Evolutionary conservation across 1,284 basidiomycete genomes (phyloP).

Genomic region (Lentinula novae-zelandiae): DNA sequence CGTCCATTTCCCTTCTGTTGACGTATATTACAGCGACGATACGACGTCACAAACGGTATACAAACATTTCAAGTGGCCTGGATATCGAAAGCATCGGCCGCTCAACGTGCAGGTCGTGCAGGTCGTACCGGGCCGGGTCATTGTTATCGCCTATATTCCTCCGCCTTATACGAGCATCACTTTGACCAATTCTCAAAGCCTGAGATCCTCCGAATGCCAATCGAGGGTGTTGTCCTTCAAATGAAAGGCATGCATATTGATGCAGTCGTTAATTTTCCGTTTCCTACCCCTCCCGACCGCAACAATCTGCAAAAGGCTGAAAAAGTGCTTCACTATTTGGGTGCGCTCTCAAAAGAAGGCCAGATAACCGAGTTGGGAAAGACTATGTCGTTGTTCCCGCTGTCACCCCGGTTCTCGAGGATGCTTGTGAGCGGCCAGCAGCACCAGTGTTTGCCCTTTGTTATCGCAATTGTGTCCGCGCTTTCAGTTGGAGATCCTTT

Average conservation of each 20-base stretch:
- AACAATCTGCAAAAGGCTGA: constrained; percentile 79
- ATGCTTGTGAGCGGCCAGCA: constrained; percentile 94
- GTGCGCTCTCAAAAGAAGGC: constrained; percentile 69
- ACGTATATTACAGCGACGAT: constrained; percentile 74
- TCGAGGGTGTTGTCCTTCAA: constrained; percentile 95
- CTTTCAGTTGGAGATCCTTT: constrained; percentile 97
- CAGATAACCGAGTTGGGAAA: constrained; percentile 87
- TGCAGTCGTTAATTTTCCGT: constrained; percentile 95
- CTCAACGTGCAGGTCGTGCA: constrained; percentile 93
- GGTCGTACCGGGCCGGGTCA: constrained; percentile 93
- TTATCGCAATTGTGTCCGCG: constrained; percentile 89
- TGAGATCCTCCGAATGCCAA: constrained; percentile 94
- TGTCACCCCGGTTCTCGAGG: constrained; percentile 90
- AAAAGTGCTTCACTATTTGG: constrained; percentile 75
- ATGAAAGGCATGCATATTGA: constrained; percentile 99
- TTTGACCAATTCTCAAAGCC: constrained; percentile 87
- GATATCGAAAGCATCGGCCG: constrained; percentile 94
- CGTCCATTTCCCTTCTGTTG: neutral
- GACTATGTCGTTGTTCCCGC: constrained; percentile 91
- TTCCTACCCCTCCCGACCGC: constrained; percentile 95
- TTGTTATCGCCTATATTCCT: constrained; percentile 93
- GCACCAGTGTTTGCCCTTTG: constrained; percentile 88
- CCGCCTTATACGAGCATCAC: constrained; percentile 87
- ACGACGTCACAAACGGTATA: constrained; percentile 94
- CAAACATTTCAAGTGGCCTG: constrained; percentile 96